Conservation (phyloP, 306 rosid species). For the Malus domestica region ASM211411v1 NC_041794.1:26967001-26967500, state of each 20-base stretch:
- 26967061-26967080: too few relatives aligned
- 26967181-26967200: neutral
- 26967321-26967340: conserved; percentile 1
- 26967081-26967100: too few relatives aligned
- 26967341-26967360: neutral
- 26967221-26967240: neutral
- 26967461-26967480: neutral
- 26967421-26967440: conserved; percentile 14
- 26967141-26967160: too few relatives aligned
- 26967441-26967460: conserved; percentile 29
- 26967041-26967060: too few relatives aligned
- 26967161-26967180: neutral
- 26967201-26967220: neutral
- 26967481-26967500: neutral
- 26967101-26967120: too few relatives aligned
- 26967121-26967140: too few relatives aligned
- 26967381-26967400: conserved; percentile 13
- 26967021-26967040: too few relatives aligned
- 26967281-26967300: neutral
- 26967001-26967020: too few relatives aligned
- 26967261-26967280: neutral
- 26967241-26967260: neutral
- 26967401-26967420: conserved; percentile 34
- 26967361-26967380: neutral
- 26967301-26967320: conserved; percentile 3